phyloP scores from a whole-genome alignment of 1,139 yeast genomes.

The Scheffersomyces quercinus region DNA sequence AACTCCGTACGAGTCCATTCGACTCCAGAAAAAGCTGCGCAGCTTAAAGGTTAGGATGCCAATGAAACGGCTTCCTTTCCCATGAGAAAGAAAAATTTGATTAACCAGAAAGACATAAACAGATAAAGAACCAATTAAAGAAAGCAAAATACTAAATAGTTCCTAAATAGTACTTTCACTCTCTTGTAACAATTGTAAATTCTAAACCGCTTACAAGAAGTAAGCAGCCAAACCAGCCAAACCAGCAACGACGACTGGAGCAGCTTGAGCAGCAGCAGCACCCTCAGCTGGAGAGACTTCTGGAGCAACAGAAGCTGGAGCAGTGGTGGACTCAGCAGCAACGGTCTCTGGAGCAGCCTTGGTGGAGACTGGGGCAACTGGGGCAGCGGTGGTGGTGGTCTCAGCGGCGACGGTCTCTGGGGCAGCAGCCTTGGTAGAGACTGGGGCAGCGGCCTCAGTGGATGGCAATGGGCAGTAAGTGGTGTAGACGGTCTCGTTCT shows the following conservation, averaged over 20 bases:
- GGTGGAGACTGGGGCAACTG: constrained; percentile 7
- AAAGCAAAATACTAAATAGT: too few relatives aligned
- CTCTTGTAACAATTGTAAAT: too few relatives aligned
- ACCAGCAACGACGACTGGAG: constrained; percentile 17
- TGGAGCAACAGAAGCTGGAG: constrained; percentile 10
- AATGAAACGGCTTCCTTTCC: too few relatives aligned
- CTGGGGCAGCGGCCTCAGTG: constrained; percentile 8
- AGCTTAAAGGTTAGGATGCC: too few relatives aligned
- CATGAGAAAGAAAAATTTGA: too few relatives aligned
- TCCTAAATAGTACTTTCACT: too few relatives aligned
- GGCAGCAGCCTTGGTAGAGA: constrained; percentile 6
- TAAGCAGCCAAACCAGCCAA: constrained; percentile 17
- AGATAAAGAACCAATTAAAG: too few relatives aligned
- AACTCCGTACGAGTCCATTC: too few relatives aligned
- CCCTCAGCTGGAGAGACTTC: constrained; percentile 9
- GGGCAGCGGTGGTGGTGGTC: constrained; percentile 3
- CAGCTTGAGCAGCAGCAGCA: constrained; percentile 12
- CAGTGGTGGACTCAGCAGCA: constrained; percentile 5
- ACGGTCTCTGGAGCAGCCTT: constrained; percentile 8
- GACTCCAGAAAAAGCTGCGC: too few relatives aligned
- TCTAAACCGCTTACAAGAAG: constrained; percentile 9
- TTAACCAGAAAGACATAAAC: too few relatives aligned
- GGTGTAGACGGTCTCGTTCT: constrained; percentile 20
- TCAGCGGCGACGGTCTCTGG: constrained; percentile 2
- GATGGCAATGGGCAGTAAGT: constrained; percentile 24